Conservation (phyloP, 257 asterid genomes). For the Echites panduratus region DNA sequence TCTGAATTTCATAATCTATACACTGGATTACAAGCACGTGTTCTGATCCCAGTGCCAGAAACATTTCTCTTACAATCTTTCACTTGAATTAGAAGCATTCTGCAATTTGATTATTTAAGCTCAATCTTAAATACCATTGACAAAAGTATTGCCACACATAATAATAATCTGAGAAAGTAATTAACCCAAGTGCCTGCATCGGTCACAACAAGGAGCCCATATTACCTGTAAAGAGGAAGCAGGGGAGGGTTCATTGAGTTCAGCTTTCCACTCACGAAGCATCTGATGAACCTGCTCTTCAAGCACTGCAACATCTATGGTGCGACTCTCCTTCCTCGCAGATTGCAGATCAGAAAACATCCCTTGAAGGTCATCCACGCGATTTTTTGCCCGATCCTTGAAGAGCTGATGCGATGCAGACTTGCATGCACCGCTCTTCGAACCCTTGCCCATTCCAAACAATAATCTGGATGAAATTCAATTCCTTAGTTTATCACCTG, state of each 20-base stretch:
- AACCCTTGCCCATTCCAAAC: constrained; percentile 67
- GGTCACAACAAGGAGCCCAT: neutral
- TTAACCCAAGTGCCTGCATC: neutral
- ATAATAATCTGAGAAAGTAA: neutral
- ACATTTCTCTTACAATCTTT: neutral
- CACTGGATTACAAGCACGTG: neutral
- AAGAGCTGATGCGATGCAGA: constrained; percentile 85
- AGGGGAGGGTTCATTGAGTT: constrained; percentile 93
- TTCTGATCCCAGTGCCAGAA: neutral
- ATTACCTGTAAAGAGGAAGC: constrained; percentile 90
- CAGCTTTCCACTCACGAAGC: constrained; percentile 98
- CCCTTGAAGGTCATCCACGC: constrained; percentile 94
- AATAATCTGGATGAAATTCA: constrained; percentile 4
- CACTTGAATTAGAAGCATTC: neutral
- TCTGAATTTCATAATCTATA: neutral
- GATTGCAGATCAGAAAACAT: constrained; percentile 77
- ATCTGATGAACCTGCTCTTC: constrained; percentile 97
- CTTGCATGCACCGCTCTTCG: constrained; percentile 73
- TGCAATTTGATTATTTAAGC: neutral
- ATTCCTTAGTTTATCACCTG: constrained; percentile 32
- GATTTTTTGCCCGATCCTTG: constrained; percentile 91
- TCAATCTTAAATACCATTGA: neutral
- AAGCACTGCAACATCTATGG: constrained; percentile 63
- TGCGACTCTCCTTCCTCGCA: constrained; percentile 90
- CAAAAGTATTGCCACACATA: neutral